Evolutionary conservation across 2,329 filamentous ascomycete genomes (phyloP), one percentile per base, ranked within the genome.

Genomic region (Cladosporium sp.): DNA sequence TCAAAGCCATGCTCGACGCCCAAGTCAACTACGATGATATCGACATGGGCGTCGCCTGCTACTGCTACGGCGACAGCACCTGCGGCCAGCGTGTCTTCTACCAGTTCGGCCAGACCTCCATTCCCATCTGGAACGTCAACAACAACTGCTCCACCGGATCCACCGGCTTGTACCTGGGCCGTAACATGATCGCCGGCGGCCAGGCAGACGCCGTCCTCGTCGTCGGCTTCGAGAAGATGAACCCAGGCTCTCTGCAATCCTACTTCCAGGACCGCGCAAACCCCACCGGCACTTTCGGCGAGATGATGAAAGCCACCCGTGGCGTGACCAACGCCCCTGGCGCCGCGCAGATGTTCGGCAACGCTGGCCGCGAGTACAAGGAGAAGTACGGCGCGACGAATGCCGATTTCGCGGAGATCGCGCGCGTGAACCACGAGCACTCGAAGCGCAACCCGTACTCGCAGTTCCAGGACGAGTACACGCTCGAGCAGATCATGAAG

Each of bases 61-160:
- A 96, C 84, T 96, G 93, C 85, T 97, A 97, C 78, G 94, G 93
- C 75, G 94, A 97, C 83, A 92, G 89, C 71, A 97, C 94, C 64
- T 96, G 92, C 80, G 94, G 93, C 55, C 94, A 98, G 84, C 90
- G 94, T 71, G 93, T 98, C 75, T 97, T 98, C 82, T 98, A 98
- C 82, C 94, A 98, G 81, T 97, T 98, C 79, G 95, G 94, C 82
- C 93, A 98, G 90, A 97, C 93, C 52, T 86, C 90, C 75, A 97
- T 98, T 73, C 94, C 94, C 74, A 92, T 98, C 77, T 93, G 96
- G 85, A 98, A 98, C 76, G 92, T 97, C 76, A 98, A 97, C 86
- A 98, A 98, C 85, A 97, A 97, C 84, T 98, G 94, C 85, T 92
- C 92, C 4, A 98, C 94, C 0, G 95, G 94, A n/a, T 93, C 90